Conservation (phyloP, 2,329 filamentous ascomycete genomes). For the Aspergillus fijiensis region DNA sequence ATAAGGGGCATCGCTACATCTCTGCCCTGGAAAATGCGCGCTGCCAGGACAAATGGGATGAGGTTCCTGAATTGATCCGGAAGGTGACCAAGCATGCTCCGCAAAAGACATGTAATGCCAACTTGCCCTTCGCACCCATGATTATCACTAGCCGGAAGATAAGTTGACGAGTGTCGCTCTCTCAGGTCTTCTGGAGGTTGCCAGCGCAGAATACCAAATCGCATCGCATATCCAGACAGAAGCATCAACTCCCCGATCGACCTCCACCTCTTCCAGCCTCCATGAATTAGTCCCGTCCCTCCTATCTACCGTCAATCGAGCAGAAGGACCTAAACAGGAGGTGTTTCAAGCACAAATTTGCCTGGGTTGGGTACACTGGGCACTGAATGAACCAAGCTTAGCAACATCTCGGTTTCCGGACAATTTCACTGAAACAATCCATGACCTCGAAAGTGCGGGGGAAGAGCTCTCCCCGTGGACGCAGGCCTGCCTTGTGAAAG, state of each 20-base stretch:
- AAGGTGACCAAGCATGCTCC: conserved; percentile 95
- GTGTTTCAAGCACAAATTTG: conserved; percentile 77
- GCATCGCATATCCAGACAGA: conserved; percentile 51
- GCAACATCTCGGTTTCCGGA: conserved; percentile 64
- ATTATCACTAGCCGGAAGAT: conserved; percentile 14
- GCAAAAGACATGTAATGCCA: conserved; percentile 69
- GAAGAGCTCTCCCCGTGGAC: conserved; percentile 69
- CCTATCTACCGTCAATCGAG: conserved; percentile 57
- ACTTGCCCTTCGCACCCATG: conserved; percentile 13
- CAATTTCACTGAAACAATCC: conserved; percentile 58
- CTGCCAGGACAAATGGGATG: conserved; percentile 82
- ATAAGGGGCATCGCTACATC: conserved; percentile 81
- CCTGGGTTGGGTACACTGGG: conserved; percentile 82
- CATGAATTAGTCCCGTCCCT: conserved; percentile 42
- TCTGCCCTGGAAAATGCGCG: conserved; percentile 79
- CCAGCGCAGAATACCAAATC: conserved; percentile 67
- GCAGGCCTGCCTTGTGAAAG: conserved; percentile 76
- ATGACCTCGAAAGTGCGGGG: conserved; percentile 54
- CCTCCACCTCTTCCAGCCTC: conserved; percentile 47
- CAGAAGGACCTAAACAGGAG: conserved; percentile 55
- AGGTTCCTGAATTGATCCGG: conserved; percentile 82
- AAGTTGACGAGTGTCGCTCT: conserved; percentile 16
- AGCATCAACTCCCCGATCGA: conserved; percentile 30
- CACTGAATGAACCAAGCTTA: conserved; percentile 65
- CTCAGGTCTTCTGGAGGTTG: conserved; percentile 67